Conservation (phyloP, 179 eudicot species). For the Carnegiea gigantea region DNA sequence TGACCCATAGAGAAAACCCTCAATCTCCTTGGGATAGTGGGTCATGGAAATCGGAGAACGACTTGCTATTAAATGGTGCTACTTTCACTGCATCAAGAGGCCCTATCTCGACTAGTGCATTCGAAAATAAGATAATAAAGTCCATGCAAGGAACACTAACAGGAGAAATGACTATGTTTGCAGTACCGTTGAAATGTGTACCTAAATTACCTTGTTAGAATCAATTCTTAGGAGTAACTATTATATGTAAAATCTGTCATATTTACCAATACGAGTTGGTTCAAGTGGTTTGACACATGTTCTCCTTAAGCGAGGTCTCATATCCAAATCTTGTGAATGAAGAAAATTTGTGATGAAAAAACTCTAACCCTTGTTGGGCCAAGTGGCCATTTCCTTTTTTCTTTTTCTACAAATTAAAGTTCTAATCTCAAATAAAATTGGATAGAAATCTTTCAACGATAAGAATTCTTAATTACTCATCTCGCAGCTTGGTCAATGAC, state of each 20-base stretch:
- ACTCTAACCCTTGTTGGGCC: too few species aligned
- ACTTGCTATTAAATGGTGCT: neutral
- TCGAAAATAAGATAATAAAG: neutral
- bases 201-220: neutral
- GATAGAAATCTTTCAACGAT: too few species aligned
- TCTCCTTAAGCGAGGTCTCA: too few species aligned
- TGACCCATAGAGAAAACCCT: neutral
- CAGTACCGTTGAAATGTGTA: neutral
- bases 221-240: neutral
- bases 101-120: neutral
- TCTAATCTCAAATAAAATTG: too few species aligned
- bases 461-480: too few species aligned
- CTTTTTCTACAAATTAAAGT: too few species aligned
- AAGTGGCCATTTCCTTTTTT: too few species aligned
- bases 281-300: too few species aligned
- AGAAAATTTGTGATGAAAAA: too few species aligned
- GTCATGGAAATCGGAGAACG: conserved; percentile 1
- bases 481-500: too few species aligned
- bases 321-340: too few species aligned
- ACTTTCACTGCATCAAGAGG: neutral
- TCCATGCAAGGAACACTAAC: neutral
- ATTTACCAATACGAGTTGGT: too few species aligned
- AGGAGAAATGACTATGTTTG: neutral
- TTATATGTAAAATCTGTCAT: neutral
- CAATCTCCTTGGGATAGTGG: conserved; percentile 2